phyloP scores from a whole-genome alignment of 2,329 filamentous ascomycete genomes.

The Chrysosphaeria jannelii region DNA sequence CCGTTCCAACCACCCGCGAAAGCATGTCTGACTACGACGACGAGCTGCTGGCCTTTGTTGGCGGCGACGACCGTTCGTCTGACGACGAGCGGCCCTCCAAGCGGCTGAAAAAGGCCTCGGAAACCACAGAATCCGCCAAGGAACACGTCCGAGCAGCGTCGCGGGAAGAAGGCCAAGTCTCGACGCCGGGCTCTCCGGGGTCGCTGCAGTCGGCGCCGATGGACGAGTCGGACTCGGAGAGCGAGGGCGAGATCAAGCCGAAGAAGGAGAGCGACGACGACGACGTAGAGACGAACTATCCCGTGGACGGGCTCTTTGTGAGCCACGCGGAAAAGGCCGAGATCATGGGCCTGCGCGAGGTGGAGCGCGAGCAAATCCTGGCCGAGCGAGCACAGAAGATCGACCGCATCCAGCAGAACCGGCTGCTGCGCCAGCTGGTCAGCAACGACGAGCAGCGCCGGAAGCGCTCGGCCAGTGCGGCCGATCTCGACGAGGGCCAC shows the following conservation, averaged over 20 bases:
- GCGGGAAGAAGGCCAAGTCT: conserved; percentile 54
- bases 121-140: too few relatives aligned
- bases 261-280: conserved; percentile 10
- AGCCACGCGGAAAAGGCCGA: conserved; percentile 42
- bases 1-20: too few relatives aligned
- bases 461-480: conserved; percentile 50
- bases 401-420: conserved; percentile 54
- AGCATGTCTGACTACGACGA: conserved; percentile 83
- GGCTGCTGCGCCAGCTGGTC: conserved; percentile 50
- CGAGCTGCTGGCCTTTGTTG: conserved; percentile 76
- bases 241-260: conserved; percentile 20
- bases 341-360: conserved; percentile 66
- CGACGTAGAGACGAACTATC: conserved; percentile 38
- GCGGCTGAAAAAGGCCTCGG: too few relatives aligned
- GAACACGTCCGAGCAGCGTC: too few relatives aligned
- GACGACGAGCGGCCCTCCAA: conserved; percentile 21
- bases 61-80: conserved; percentile 35
- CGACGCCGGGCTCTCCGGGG: conserved; percentile 33
- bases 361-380: conserved; percentile 70
- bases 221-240: conserved; percentile 69
- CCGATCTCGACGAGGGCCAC: conserved; percentile 48
- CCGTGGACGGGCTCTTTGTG: conserved; percentile 63
- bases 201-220: conserved; percentile 63
- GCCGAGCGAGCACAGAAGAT: conserved; percentile 65
- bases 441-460: conserved; percentile 33